phyloP scores from a whole-genome alignment of 1,284 basidiomycete genomes.

The Fomitopsis schrenkii region DNA sequence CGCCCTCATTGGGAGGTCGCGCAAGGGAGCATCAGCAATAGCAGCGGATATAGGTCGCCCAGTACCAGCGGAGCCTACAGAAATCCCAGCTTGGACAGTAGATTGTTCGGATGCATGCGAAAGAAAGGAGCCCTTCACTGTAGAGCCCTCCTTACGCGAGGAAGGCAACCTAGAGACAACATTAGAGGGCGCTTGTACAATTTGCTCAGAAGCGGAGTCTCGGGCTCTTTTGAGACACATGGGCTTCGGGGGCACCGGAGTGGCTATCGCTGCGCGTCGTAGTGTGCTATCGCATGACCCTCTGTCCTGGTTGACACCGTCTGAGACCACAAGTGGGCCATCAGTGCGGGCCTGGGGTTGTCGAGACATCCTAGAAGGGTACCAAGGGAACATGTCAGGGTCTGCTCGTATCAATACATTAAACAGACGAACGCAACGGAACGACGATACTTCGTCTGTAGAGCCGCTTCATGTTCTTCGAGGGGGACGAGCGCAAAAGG shows the following conservation, averaged over 20 bases:
- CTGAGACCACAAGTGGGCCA: too few species aligned
- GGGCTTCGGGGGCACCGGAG: background rate
- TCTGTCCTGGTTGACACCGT: too few species aligned
- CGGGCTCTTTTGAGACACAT: background rate
- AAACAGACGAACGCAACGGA: background rate
- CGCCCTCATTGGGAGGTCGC: background rate
- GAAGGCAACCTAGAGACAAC: background rate
- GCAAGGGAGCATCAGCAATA: background rate
- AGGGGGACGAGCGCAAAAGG: constrained; percentile 2
- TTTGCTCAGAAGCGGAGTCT: background rate
- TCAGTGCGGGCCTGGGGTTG: background rate
- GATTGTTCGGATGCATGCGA: background rate
- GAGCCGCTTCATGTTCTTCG: background rate
- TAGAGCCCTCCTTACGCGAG: background rate
- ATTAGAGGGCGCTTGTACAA: too few species aligned
- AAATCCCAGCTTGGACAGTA: background rate
- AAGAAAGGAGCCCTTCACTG: background rate
- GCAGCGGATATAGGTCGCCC: background rate
- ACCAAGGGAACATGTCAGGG: background rate
- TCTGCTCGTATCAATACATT: background rate
- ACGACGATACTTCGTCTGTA: background rate
- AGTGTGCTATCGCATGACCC: too few species aligned
- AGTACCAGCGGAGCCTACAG: too few species aligned
- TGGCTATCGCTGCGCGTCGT: background rate
- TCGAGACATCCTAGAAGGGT: background rate